phyloP scores from a whole-genome alignment of 2,329 filamentous ascomycete species.

The Ceratocystis harringtonii region DNA sequence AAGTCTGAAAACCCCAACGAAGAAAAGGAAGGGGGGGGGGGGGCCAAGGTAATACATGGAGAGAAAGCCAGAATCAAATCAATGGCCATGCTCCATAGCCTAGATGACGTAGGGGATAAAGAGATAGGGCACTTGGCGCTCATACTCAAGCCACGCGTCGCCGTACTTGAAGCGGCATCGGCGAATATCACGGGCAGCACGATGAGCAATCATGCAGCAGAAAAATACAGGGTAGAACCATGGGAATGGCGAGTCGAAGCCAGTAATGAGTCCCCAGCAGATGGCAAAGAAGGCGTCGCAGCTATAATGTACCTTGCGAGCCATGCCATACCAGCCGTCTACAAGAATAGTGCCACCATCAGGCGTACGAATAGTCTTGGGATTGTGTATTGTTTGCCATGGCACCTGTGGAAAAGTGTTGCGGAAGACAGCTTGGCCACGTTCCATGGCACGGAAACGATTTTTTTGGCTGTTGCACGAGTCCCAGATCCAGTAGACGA shows the following conservation, averaged over 20 bases:
- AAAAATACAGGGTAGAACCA: conserved; percentile 90
- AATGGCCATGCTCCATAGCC: not conserved
- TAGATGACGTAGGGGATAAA: conserved; percentile 48
- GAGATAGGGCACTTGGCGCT: conserved; percentile 62
- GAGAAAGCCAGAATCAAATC: not conserved
- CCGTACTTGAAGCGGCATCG: conserved; percentile 69
- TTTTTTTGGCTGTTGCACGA: conserved; percentile 91
- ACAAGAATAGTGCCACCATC: conserved; percentile 63
- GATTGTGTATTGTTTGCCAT: conserved; percentile 71
- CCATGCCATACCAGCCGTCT: conserved; percentile 70
- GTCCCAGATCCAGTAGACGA: conserved; percentile 85
- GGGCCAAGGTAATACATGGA: not conserved
- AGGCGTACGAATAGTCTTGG: conserved; percentile 57
- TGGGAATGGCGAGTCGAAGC: conserved; percentile 54
- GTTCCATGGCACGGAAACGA: conserved; percentile 68
- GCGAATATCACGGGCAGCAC: conserved; percentile 60
- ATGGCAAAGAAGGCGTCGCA: conserved; percentile 36
- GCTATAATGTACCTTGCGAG: conserved; percentile 46
- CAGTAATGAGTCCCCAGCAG: conserved; percentile 37
- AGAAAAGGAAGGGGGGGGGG: not conserved
- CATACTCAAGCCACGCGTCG: conserved; percentile 67
- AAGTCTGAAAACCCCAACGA: not conserved
- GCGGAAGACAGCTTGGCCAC: conserved; percentile 53
- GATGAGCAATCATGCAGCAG: conserved; percentile 63
- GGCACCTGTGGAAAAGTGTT: conserved; percentile 83